Conservation (phyloP, 345 rosid genomes). For the Pelargonium nanum region DNA sequence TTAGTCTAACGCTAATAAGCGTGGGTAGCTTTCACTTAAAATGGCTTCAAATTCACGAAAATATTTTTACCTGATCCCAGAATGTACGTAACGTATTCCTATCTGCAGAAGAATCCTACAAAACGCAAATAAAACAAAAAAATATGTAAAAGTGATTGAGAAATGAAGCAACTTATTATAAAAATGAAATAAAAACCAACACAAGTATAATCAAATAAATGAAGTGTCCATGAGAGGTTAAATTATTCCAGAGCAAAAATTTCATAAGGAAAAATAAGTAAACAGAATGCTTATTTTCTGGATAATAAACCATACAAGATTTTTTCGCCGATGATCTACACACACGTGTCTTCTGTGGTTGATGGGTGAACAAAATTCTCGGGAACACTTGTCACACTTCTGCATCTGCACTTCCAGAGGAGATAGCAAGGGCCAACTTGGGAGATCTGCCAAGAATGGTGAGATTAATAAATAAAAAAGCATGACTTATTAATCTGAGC, state of each 20-base stretch:
- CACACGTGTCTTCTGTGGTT: slow-evolving; percentile 81
- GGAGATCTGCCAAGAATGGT: slow-evolving; percentile 31
- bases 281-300: too few relatives aligned
- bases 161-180: slow-evolving; percentile 3
- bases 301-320: slow-evolving; percentile 42
- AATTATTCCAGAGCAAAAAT: not conserved
- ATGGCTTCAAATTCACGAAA: slow-evolving; percentile 33
- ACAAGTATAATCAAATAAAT: not conserved
- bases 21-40: slow-evolving; percentile 5
- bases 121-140: slow-evolving; percentile 11
- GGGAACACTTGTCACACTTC: slow-evolving; percentile 81
- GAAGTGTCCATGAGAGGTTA: not conserved
- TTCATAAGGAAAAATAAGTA: too few relatives aligned
- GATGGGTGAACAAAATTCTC: slow-evolving; percentile 76
- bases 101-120: slow-evolving; percentile 63
- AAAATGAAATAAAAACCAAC: not conserved
- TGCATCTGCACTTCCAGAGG: slow-evolving; percentile 85
- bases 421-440: slow-evolving; percentile 90
- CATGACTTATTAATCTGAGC: not conserved
- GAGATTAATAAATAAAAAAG: slow-evolving; percentile 11
- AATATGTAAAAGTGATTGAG: too few relatives aligned
- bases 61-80: slow-evolving; percentile 11
- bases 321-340: slow-evolving; percentile 76
- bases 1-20: slow-evolving; percentile 12
- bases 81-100: slow-evolving; percentile 48